These are phyloP conservation scores for Yueomyces sinensis DNA, from an alignment of 805 yeast genomes.

Conservation along the genomic window DNA sequence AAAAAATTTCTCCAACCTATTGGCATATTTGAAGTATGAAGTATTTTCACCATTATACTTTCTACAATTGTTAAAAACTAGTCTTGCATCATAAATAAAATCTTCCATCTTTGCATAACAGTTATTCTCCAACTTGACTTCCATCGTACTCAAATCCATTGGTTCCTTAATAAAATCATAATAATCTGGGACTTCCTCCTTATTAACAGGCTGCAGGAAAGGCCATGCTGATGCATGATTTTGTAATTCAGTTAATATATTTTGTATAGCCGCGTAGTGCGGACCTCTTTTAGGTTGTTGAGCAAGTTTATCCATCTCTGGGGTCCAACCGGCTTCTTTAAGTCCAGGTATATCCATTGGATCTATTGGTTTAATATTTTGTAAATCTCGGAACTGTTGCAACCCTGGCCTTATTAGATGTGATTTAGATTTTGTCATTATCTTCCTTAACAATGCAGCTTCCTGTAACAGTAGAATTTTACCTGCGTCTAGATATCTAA, in stretches of 20 bases:
- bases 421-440: constrained; percentile 63
- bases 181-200: constrained; percentile 91
- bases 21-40: constrained; percentile 91
- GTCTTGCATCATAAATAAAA: constrained; percentile 75
- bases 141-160: constrained; percentile 96
- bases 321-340: constrained; percentile 93
- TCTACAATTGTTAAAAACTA: constrained; percentile 84
- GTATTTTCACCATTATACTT: constrained; percentile 88
- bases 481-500: constrained; percentile 78
- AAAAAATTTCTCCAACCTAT: constrained; percentile 82
- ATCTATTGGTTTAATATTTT: constrained; percentile 42
- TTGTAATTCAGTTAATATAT: constrained; percentile 73
- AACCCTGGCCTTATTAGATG: constrained; percentile 77
- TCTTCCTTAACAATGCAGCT: constrained; percentile 81
- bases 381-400: constrained; percentile 44
- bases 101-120: constrained; percentile 84
- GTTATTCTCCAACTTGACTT: constrained; percentile 80
- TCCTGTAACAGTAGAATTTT: constrained; percentile 78
- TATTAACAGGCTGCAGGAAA: constrained; percentile 81
- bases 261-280: constrained; percentile 88
- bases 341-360: constrained; percentile 84
- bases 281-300: constrained; percentile 91
- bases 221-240: constrained; percentile 99
- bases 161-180: constrained; percentile 95
- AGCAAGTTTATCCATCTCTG: constrained; percentile 94